Percentiles rank a stretch among this genome's conserved stretches.
These are phyloP conservation scores for Annulohypoxylon nitens DNA, from an alignment of 495 filamentous ascomycete species.

Conservation along the genomic window DNA sequence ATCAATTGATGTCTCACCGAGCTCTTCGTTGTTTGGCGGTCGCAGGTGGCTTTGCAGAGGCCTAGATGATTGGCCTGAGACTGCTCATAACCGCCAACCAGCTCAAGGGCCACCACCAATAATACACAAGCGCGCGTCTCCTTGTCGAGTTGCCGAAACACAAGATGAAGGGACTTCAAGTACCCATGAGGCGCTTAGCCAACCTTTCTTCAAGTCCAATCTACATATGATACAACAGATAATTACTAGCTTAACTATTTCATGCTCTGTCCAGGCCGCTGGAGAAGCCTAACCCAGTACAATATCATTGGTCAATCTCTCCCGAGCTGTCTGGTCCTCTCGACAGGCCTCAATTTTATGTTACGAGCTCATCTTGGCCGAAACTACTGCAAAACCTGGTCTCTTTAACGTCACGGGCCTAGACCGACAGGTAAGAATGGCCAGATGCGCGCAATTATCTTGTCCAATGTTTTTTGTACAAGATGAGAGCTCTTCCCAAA, in stretches of 20 bases:
- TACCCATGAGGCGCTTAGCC: conserved; percentile 47
- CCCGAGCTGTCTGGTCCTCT: conserved; percentile 45
- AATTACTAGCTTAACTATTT: not conserved
- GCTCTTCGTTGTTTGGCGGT: conserved; percentile 31
- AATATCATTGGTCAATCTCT: conserved; percentile 30
- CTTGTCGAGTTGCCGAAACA: conserved; percentile 41
- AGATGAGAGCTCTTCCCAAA: conserved; percentile 41
- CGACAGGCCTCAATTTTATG: conserved; percentile 42
- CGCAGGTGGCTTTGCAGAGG: conserved; percentile 40
- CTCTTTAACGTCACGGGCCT: conserved; percentile 21
- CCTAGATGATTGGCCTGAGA: conserved; percentile 45
- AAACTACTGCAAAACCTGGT: conserved; percentile 38
- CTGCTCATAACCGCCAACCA: conserved; percentile 24
- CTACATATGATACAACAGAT: conserved; percentile 29
- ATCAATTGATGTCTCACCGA: conserved; percentile 25
- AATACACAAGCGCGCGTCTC: conserved; percentile 48
- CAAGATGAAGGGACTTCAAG: conserved; percentile 27
- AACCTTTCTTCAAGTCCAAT: conserved; percentile 40
- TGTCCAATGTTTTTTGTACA: conserved; percentile 38
- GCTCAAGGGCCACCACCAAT: conserved; percentile 41
- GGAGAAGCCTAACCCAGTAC: conserved; percentile 34
- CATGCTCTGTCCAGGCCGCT: conserved; percentile 14
- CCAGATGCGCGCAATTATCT: conserved; percentile 19
- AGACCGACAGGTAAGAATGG: conserved; percentile 5
- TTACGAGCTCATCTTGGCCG: conserved; percentile 43